These are phyloP conservation scores for Pholiota molesta DNA, from an alignment of 768 basidiomycete genomes.

Conservation along the genomic window DNA sequence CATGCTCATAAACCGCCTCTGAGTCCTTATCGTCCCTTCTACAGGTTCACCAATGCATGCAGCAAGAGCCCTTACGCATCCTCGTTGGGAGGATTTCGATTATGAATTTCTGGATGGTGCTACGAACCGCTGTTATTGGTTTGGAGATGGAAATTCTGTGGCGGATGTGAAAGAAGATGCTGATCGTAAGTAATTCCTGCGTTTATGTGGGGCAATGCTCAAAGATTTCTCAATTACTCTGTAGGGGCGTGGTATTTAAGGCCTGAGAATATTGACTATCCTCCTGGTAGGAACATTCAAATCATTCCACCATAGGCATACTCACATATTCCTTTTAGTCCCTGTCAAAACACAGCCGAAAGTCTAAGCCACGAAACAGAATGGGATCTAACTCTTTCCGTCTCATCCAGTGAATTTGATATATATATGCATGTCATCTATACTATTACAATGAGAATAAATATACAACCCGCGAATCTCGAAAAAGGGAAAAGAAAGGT, in stretches of 20 bases:
- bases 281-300: constrained; percentile 37
- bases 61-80: constrained; percentile 47
- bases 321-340: constrained; percentile 6
- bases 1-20: neutral
- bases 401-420: neutral
- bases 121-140: constrained; percentile 57
- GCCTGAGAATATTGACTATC: constrained; percentile 44
- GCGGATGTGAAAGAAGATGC: constrained; percentile 41
- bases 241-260: constrained; percentile 51
- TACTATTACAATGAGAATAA: constrained; percentile 17
- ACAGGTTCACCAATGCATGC: constrained; percentile 60
- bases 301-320: neutral
- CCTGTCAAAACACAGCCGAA: constrained; percentile 1
- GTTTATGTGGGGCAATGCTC: neutral
- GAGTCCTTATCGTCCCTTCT: neutral
- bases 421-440: constrained; percentile 6
- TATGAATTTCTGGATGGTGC: constrained; percentile 48
- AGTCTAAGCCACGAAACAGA: neutral
- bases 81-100: constrained; percentile 68
- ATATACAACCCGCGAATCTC: constrained; percentile 9
- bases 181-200: constrained; percentile 31
- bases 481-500: neutral
- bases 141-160: constrained; percentile 63
- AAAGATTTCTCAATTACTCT: constrained; percentile 7
- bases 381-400: neutral